These are phyloP conservation scores for Solanum lignicaule DNA, from an alignment of 257 asterid genomes.

Conservation along the genomic window DNA sequence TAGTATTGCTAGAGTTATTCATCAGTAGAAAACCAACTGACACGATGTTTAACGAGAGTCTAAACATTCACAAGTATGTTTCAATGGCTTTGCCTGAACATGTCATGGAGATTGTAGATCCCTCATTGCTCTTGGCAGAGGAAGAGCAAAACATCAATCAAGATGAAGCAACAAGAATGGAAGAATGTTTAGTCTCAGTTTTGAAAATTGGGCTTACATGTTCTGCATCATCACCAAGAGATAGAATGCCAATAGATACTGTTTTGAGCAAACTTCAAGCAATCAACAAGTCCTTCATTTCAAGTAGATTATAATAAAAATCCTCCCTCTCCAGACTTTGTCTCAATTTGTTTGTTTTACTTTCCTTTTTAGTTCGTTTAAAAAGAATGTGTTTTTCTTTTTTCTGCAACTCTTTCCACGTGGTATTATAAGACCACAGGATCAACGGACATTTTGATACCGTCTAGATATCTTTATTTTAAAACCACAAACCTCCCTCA, in stretches of 20 bases:
- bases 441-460: no score
- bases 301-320: no score
- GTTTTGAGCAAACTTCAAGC: no score
- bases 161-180: background rate
- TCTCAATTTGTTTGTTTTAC: no score
- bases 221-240: constrained; percentile 3
- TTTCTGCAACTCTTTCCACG: no score
- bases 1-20: constrained; percentile 20
- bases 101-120: constrained; percentile 8
- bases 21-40: constrained; percentile 20
- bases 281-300: no score
- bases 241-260: constrained; percentile 4
- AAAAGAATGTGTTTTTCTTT: no score
- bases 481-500: no score
- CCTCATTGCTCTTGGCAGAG: background rate
- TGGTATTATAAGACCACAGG: no score
- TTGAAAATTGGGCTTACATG: constrained; percentile 12
- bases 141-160: background rate
- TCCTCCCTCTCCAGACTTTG: no score
- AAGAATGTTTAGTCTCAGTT: constrained; percentile 3
- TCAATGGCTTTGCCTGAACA: constrained; percentile 12
- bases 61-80: constrained; percentile 9
- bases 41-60: constrained; percentile 2
- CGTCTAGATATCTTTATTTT: no score
- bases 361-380: no score